Conservation (phyloP, 441 rosid genomes). For the Kokia cookei region DNA sequence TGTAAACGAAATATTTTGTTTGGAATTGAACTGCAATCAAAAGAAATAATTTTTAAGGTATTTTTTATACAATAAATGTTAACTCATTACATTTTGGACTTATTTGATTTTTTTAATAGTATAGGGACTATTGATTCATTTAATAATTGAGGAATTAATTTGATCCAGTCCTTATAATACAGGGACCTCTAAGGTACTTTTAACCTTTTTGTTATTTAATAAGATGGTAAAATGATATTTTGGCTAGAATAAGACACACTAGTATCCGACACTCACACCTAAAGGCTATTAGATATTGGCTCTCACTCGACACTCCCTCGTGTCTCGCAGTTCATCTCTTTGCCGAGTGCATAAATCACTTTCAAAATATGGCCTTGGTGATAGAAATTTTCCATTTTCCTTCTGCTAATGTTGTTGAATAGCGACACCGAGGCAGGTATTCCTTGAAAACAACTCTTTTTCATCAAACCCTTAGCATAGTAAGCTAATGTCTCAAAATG, state of each 20-base stretch:
- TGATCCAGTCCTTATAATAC: no score
- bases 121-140: no score
- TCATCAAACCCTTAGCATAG: neutral
- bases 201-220: no score
- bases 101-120: no score
- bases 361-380: neutral
- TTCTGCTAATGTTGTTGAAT: neutral
- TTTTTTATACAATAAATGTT: no score
- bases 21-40: no score
- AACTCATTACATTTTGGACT: no score
- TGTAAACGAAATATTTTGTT: no score
- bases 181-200: no score
- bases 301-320: neutral
- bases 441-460: neutral
- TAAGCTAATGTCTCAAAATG: neutral
- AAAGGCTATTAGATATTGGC: neutral
- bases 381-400: neutral
- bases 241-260: neutral
- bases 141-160: no score
- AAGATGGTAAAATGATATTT: no score
- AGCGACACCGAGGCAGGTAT: neutral
- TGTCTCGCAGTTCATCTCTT: neutral
- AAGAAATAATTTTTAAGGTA: no score
- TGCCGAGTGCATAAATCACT: neutral
- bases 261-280: neutral